These are phyloP conservation scores for Pachysandra terminalis DNA, from an alignment of 164 flowering plant genomes.

Conservation along the genomic window DNA sequence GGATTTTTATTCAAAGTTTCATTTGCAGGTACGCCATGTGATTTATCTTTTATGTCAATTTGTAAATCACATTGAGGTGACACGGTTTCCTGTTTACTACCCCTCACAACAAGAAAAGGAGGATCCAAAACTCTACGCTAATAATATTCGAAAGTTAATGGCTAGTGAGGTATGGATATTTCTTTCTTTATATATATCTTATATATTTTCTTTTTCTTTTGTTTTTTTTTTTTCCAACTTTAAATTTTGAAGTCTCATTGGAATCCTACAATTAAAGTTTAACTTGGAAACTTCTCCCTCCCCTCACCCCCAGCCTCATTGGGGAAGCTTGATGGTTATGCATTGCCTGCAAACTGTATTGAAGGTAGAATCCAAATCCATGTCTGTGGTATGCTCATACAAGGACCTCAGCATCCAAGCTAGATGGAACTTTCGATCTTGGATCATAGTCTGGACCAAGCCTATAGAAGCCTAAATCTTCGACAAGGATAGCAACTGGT, in stretches of 20 bases:
- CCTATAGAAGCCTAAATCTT: too few relatives aligned
- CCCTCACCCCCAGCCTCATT: too few relatives aligned
- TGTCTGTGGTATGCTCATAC: too few relatives aligned
- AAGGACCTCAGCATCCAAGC: too few relatives aligned
- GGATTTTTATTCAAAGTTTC: background rate
- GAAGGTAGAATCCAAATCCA: too few relatives aligned
- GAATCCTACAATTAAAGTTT: background rate
- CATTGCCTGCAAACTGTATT: too few relatives aligned
- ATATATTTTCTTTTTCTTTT: background rate
- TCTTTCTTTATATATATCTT: too few relatives aligned
- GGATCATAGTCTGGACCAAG: too few relatives aligned
- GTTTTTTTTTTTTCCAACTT: background rate
- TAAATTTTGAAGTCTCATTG: background rate
- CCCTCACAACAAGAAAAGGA: constrained; percentile 88
- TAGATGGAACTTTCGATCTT: too few relatives aligned
- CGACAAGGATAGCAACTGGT: too few relatives aligned
- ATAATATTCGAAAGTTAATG: constrained; percentile 80
- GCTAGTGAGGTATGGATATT: constrained; percentile 65
- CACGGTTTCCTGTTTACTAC: constrained; percentile 60
- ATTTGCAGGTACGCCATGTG: constrained; percentile 83
- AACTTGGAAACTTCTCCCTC: too few relatives aligned
- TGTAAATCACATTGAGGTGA: constrained; percentile 81
- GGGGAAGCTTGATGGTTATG: too few relatives aligned
- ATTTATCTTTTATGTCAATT: constrained; percentile 88
- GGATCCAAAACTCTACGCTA: constrained; percentile 85